Base-by-base conservation (phyloP, 495 filamentous ascomycete species). In the Beverwykella pulmonaria region DNA sequence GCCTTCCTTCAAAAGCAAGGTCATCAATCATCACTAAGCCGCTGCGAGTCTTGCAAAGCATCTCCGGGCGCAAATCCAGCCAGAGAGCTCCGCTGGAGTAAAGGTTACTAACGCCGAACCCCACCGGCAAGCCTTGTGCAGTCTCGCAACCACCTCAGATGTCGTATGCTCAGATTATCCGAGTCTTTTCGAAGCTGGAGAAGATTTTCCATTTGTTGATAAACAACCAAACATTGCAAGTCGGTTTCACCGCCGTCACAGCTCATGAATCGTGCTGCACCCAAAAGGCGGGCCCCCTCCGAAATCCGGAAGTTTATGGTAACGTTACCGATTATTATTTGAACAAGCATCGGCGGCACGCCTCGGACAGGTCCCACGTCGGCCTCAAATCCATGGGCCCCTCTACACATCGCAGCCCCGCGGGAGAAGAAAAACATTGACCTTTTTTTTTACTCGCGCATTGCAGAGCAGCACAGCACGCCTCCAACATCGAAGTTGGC, bases 11-110 rank as follows among this genome's bases (percentile, higher is more conserved):
- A 61, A 55, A 26, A 65, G 61, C 60, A 63, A 56, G 61, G 54
- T 61, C 44, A 56, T 46, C 41, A 61, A 29, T 46, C 53, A 70
- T 71, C 68, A 71, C 68, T 71, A 71, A 71, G 68, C 68, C 53
- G 27, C 23, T 22, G 39, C 7, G 36, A 2, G 39, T 71, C 68
- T 71, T 71, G 36, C 62, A 71, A 71, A 71, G 68, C 68, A 67
- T 71, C 68, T 66, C 68, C 68, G 68, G n/a, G 61, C 23, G 47
- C 67, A 47, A 61, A 32, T 56, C 20, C 55, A 34, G 8, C 19
- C 25, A 22, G 36, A 30, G 52, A 59, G 25, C 63, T 57, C 66
- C 67, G 67, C 32, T 61, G 57, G 46, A 57, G 58, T 36, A 49
- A 63, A 61, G 53, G 29, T 55, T 50, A 50, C 48, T 50, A 50